Evolutionary conservation across 352 stramenopile species (phyloP), one percentile per base, ranked within the genome.

Genomic region (Globisporangium emineosum): DNA sequence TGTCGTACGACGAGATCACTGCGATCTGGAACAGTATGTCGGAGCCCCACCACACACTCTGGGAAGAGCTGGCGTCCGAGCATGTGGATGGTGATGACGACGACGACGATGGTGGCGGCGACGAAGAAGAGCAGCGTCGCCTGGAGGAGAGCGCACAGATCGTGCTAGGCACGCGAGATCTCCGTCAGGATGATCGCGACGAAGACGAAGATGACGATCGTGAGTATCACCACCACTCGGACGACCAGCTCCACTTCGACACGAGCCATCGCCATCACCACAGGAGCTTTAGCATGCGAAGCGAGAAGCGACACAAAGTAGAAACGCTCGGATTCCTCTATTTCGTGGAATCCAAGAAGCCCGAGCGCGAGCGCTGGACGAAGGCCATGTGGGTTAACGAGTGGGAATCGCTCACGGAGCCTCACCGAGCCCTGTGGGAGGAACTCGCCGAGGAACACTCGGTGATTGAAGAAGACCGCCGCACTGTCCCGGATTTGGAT

Each of bases 21-120:
- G 64, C 69, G n/a, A 68, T 78, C 13, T 81, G 76, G 73, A 57
- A 49, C 32, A 61, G 57, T 40, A 78, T 81, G 64, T 70, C 73
- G 23, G 66, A 78, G 50, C 64, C 63, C 17, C 67, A 79, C 42
- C 70, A 79, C 29, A 49, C 68, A n/a, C 42, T 77, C 35, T 86
- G 77, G 75, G 47, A 68, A 13, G 75, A 75, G 45, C 60, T 81
- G 33, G 73, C 73, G 4, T 57, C 56, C 21, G 67, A 80, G 45
- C 56, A 69, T 5, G 47, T 30, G 27, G 56, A 66, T 5, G 23
- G 17, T 32, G 47, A 66, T 1, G 27, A 55, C 17, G 32, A 32
- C 2, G 65, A 66, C 33, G 52, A 51, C 1, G 53, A 40, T 4
- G 35, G 19, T 10, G 35, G 13, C 19, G 37, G 15, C 25, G 56